These are phyloP conservation scores for Wickerhamiella azymoides DNA, from an alignment of 805 yeast species.

Conservation along the genomic window DNA sequence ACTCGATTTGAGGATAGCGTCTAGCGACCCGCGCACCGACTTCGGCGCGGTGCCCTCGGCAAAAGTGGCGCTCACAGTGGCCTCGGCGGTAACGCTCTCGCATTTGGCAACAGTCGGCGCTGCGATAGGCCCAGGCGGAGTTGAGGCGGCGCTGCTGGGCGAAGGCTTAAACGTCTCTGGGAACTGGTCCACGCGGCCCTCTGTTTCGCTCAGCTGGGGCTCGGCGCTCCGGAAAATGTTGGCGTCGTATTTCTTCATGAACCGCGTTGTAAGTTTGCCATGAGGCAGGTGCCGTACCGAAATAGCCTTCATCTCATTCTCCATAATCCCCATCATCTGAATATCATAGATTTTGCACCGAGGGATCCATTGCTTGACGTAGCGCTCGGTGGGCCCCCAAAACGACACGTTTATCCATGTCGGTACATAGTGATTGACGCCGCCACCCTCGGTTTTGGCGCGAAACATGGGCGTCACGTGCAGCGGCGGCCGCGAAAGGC, in stretches of 20 bases:
- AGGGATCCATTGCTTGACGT: constrained; percentile 61
- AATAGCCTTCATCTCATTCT: constrained; percentile 63
- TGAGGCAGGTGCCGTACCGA: constrained; percentile 45
- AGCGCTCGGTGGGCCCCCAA: constrained; percentile 49
- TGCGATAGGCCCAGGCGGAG: background rate
- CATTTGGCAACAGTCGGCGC: background rate
- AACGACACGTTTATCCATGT: constrained; percentile 92
- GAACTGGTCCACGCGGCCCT: background rate
- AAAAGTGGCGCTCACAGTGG: background rate
- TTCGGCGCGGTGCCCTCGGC: background rate
- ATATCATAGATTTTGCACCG: constrained; percentile 85
- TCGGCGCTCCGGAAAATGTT: constrained; percentile 32
- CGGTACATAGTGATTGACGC: constrained; percentile 56
- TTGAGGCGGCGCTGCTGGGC: background rate
- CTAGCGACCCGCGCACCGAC: background rate
- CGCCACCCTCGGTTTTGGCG: constrained; percentile 26
- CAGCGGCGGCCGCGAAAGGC: constrained; percentile 80
- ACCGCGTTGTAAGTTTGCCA: constrained; percentile 19
- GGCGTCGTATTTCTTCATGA: constrained; percentile 51
- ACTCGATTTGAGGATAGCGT: background rate
- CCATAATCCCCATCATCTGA: constrained; percentile 98
- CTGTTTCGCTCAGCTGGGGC: background rate
- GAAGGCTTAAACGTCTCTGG: background rate
- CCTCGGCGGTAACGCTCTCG: background rate
- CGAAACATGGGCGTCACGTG: constrained; percentile 86